A percentile compares a stretch with the other conserved stretches of the same genome.
These are phyloP conservation scores for Biscutella laevigata DNA, from an alignment of 441 rosid genomes.

Conservation along the genomic window DNA sequence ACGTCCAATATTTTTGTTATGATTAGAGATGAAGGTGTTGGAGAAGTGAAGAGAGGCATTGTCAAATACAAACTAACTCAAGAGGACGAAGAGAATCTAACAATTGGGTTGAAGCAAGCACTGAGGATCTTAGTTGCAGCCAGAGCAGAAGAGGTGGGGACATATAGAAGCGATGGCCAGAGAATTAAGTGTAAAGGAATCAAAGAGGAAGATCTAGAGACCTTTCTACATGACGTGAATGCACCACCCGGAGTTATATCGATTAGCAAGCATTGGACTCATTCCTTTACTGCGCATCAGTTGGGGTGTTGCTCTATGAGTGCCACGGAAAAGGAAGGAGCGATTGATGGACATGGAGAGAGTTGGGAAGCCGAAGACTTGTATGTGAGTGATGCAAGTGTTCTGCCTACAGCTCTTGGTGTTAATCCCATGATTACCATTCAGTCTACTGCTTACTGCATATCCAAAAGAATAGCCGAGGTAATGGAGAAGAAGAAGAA, in stretches of 20 bases:
- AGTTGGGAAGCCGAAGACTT: slow-evolving; percentile 66
- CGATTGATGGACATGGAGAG: slow-evolving; percentile 54
- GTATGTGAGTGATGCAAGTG: slow-evolving; percentile 58
- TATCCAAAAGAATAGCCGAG: slow-evolving; percentile 34
- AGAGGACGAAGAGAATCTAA: slow-evolving; percentile 46
- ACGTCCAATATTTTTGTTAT: slow-evolving; percentile 38
- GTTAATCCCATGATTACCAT: slow-evolving; percentile 80
- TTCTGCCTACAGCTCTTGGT: slow-evolving; percentile 63
- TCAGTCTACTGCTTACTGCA: slow-evolving; percentile 63
- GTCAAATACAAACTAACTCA: slow-evolving; percentile 24
- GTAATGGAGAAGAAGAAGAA: slow-evolving; percentile 13
- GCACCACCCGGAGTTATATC: slow-evolving; percentile 36
- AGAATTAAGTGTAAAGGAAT: slow-evolving; percentile 36
- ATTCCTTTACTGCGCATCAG: slow-evolving; percentile 54
- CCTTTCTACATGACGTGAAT: slow-evolving; percentile 33
- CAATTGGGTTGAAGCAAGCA: slow-evolving; percentile 40
- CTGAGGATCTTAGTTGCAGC: slow-evolving; percentile 55
- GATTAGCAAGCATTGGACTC: slow-evolving; percentile 35
- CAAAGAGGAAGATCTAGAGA: slow-evolving; percentile 38
- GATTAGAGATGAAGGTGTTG: slow-evolving; percentile 51
- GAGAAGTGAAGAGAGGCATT: slow-evolving; percentile 42
- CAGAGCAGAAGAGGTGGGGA: slow-evolving; percentile 74
- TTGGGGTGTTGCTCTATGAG: slow-evolving; percentile 83
- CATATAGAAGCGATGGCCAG: slow-evolving; percentile 56
- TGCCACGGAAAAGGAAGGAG: slow-evolving; percentile 44